These are phyloP conservation scores for Amauroascus verrucosus DNA, from an alignment of 2,329 filamentous ascomycete species.

Conservation along the genomic window DNA sequence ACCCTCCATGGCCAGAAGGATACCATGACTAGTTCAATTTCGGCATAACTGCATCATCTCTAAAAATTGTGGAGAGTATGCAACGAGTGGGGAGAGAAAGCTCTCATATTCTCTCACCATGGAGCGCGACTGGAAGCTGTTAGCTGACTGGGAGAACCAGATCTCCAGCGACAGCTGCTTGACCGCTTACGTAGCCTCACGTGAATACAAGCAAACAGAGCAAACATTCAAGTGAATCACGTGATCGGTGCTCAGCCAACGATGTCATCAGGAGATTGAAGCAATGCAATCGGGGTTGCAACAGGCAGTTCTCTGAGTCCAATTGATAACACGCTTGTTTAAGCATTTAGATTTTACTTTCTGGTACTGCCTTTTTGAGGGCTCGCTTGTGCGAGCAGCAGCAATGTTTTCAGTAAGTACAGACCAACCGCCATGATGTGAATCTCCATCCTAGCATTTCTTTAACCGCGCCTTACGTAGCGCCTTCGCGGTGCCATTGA, in stretches of 20 bases:
- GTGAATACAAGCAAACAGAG: background rate
- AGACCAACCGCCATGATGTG: background rate
- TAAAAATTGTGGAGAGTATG: background rate
- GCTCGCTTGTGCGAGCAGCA: background rate
- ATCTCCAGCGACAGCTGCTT: background rate
- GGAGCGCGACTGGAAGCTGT: background rate
- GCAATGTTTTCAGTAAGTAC: slow-evolving; percentile 27
- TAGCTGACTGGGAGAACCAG: background rate
- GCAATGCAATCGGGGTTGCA: too few species aligned
- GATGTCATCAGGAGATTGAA: too few species aligned
- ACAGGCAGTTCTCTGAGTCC: background rate
- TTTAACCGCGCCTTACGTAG: slow-evolving; percentile 34
- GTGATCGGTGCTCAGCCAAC: too few species aligned
- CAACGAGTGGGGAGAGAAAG: background rate
- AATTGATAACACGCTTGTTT: background rate
- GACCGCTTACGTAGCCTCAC: slow-evolving; percentile 1
- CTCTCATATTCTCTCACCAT: background rate
- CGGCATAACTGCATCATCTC: background rate
- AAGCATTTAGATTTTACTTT: too few species aligned
- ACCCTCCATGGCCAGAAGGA: slow-evolving; percentile 81
- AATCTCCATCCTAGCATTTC: background rate
- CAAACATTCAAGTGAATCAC: background rate
- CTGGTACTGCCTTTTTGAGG: background rate
- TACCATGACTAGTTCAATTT: slow-evolving; percentile 48
- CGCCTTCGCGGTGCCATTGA: slow-evolving; percentile 77